These are phyloP conservation scores for Dillenia suffruticosa DNA, from an alignment of 164 flowering plant species.

Conservation along the genomic window DNA sequence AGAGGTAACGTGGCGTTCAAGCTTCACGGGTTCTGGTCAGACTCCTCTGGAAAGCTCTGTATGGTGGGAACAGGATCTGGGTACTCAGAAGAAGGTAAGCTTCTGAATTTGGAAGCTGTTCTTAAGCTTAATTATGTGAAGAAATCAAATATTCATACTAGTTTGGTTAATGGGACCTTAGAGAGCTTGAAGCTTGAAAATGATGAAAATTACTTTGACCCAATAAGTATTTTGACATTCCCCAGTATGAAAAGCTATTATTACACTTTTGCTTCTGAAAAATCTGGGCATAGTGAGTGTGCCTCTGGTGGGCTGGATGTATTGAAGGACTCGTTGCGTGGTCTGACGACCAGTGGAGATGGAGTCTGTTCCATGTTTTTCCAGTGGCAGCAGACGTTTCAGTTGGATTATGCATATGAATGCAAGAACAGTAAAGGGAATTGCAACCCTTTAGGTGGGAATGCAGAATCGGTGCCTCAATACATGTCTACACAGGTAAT, in stretches of 20 bases:
- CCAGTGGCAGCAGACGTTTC: not conserved
- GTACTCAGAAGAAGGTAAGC: slow-evolving; percentile 24
- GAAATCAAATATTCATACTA: slow-evolving; percentile 25
- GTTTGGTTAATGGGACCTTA: slow-evolving; percentile 44
- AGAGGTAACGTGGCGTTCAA: slow-evolving; percentile 14
- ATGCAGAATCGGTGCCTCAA: slow-evolving; percentile 23
- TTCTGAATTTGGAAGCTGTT: slow-evolving; percentile 26
- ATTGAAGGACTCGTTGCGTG: slow-evolving; percentile 8
- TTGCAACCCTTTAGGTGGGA: slow-evolving; percentile 32
- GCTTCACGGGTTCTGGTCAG: slow-evolving; percentile 52
- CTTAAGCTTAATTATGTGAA: slow-evolving; percentile 40
- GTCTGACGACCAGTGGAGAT: slow-evolving; percentile 1
- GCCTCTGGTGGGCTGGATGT: slow-evolving; percentile 5
- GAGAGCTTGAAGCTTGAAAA: slow-evolving; percentile 27
- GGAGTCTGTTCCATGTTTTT: slow-evolving; percentile 19
- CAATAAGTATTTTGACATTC: slow-evolving; percentile 30
- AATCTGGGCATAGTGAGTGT: slow-evolving; percentile 8
- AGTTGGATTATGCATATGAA: slow-evolving; percentile 29
- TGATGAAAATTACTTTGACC: slow-evolving; percentile 24
- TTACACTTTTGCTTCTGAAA: slow-evolving; percentile 23
- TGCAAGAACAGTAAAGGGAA: slow-evolving; percentile 22
- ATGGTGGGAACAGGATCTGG: slow-evolving; percentile 41
- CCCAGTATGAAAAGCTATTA: slow-evolving; percentile 20
- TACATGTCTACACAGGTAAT: slow-evolving; percentile 25
- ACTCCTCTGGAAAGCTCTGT: slow-evolving; percentile 42